These are phyloP conservation scores for Mycosphaerella sp. DNA, from an alignment of 2,329 filamentous ascomycete species.

Conservation along the genomic window DNA sequence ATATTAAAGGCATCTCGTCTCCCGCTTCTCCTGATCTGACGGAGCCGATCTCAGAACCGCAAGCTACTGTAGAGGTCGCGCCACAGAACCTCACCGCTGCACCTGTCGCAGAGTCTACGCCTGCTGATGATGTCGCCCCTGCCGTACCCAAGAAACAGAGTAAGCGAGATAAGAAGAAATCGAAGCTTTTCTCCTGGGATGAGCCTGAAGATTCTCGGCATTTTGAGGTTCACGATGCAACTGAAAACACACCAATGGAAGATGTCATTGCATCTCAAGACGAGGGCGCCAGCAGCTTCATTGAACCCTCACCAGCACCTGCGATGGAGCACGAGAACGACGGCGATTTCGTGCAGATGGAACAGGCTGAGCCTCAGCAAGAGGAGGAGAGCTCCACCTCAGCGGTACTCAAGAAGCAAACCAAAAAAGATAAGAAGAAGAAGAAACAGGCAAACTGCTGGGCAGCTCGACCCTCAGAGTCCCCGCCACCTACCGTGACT, in stretches of 20 bases:
- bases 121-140: conserved; percentile 7
- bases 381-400: neutral
- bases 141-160: conserved; percentile 26
- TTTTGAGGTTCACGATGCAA: neutral
- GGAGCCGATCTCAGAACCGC: neutral
- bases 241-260: neutral
- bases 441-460: neutral
- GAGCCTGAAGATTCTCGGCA: neutral
- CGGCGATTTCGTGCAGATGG: neutral
- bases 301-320: neutral
- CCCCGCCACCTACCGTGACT: neutral
- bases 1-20: too few species aligned
- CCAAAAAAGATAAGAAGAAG: neutral
- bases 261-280: neutral
- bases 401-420: conserved; percentile 26
- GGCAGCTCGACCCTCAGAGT: too few species aligned
- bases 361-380: neutral
- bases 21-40: neutral
- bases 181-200: conserved; percentile 8
- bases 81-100: neutral
- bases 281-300: neutral
- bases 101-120: neutral
- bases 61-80: neutral
- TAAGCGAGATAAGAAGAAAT: conserved; percentile 41
- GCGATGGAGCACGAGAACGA: neutral